Evolutionary conservation across 495 filamentous ascomycete genomes (phyloP).

Genomic region (Penicillium ochrochloron): DNA sequence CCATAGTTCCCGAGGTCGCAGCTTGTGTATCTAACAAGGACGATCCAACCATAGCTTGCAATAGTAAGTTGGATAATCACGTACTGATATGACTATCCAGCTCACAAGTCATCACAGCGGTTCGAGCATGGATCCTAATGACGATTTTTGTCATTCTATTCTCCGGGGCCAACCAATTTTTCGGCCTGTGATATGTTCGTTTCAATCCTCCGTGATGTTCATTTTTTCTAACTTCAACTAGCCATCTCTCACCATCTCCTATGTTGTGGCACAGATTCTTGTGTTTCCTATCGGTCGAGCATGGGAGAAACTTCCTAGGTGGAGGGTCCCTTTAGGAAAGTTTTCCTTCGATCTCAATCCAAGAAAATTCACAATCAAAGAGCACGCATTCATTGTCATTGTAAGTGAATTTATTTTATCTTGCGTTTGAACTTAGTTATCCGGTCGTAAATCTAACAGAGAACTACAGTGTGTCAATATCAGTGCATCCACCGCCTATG

Average conservation of each 20-base stretch:
- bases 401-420: not conserved
- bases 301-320: not conserved
- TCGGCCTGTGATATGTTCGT: not conserved
- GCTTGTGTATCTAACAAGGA: not conserved
- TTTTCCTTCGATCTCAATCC: not conserved
- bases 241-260: not conserved
- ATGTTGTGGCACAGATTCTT: not conserved
- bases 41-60: not conserved
- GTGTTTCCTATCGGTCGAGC: not conserved
- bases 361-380: not conserved
- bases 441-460: not conserved
- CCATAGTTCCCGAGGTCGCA: not conserved
- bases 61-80: not conserved
- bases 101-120: not conserved
- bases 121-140: not conserved
- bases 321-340: conserved; percentile 1
- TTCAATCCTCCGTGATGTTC: not conserved
- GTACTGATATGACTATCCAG: not conserved
- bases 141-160: not conserved
- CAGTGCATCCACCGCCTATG: conserved; percentile 3
- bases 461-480: not conserved
- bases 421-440: not conserved
- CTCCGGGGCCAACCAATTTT: not conserved
- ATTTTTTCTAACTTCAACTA: not conserved
- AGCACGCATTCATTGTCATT: not conserved